Percentiles rank a stretch among this genome's conserved stretches.
These are phyloP conservation scores for Talaromyces marneffei DNA, from an alignment of 2,329 filamentous ascomycete genomes.

Conservation along the genomic window DNA sequence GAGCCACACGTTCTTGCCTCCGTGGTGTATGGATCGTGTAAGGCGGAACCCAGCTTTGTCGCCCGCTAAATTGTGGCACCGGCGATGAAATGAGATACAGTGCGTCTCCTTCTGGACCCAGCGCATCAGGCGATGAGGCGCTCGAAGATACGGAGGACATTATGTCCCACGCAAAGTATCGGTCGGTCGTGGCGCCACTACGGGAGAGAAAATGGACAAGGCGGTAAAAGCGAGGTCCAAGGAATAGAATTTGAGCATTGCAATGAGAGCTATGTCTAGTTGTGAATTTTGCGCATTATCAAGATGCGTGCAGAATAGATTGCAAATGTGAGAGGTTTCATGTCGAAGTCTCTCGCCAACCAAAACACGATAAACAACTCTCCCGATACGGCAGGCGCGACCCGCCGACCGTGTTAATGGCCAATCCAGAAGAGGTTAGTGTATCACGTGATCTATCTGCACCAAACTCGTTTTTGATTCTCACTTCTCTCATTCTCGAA, in stretches of 20 bases:
- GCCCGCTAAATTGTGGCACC: slow-evolving; percentile 33
- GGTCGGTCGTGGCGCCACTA: slow-evolving; percentile 10
- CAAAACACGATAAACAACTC: slow-evolving; percentile 29
- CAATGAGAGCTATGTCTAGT: neutral
- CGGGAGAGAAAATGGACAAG: neutral
- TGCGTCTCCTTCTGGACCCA: slow-evolving; percentile 38
- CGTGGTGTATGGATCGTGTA: slow-evolving; percentile 31
- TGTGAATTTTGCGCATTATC: neutral
- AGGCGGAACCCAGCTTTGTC: slow-evolving; percentile 37
- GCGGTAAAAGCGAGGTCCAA: neutral
- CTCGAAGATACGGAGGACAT: slow-evolving; percentile 28
- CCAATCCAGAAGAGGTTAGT: neutral
- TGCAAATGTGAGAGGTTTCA: neutral
- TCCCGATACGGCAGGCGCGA: slow-evolving; percentile 30
- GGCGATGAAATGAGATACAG: slow-evolving; percentile 41
- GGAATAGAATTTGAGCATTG: neutral
- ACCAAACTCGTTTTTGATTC: neutral
- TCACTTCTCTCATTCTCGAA: neutral
- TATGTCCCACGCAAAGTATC: neutral
- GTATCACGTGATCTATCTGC: neutral
- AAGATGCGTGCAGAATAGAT: neutral
- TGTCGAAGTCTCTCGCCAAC: neutral
- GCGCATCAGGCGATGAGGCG: slow-evolving; percentile 38
- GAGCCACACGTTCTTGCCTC: slow-evolving; percentile 29
- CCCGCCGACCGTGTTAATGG: slow-evolving; percentile 8